A percentile compares a stretch with the other conserved stretches of the same genome.
Conservation (phyloP, 106 monocot species). For the Vanilla planifolia region DNA sequence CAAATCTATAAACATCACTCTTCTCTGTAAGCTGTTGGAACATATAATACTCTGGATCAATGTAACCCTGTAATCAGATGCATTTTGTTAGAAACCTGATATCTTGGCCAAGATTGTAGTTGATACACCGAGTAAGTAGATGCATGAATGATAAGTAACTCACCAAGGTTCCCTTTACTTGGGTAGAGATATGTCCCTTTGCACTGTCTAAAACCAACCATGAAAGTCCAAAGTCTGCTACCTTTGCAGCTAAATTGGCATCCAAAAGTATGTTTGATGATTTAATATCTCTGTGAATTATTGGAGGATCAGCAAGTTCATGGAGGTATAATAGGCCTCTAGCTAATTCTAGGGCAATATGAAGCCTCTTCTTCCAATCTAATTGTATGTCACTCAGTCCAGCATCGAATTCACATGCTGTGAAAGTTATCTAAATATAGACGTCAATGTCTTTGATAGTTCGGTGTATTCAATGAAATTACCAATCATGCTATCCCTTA, state of each 20-base stretch:
- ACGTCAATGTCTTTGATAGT: neutral
- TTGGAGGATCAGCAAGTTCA: slow-evolving; percentile 32
- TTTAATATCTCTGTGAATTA: slow-evolving; percentile 34
- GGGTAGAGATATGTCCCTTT: slow-evolving; percentile 15
- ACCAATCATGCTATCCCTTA: slow-evolving; percentile 64
- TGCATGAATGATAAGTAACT: too few relatives aligned
- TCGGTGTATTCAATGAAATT: neutral
- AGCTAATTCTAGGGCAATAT: slow-evolving; percentile 21
- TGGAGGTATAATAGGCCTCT: slow-evolving; percentile 30
- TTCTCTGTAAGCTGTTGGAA: slow-evolving; percentile 9
- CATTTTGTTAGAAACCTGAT: too few relatives aligned
- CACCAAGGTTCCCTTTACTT: slow-evolving; percentile 35
- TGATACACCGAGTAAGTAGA: too few relatives aligned
- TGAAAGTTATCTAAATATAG: neutral
- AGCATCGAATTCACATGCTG: neutral
- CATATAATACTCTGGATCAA: slow-evolving; percentile 9
- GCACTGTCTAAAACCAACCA: neutral
- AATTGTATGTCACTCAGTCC: slow-evolving; percentile 12
- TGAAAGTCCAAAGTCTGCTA: slow-evolving; percentile 38
- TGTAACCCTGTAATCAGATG: neutral
- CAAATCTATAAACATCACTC: slow-evolving; percentile 9
- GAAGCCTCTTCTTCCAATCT: slow-evolving; percentile 32
- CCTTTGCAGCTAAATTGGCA: slow-evolving; percentile 27
- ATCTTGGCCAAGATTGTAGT: too few relatives aligned
- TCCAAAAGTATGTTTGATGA: slow-evolving; percentile 34